Evolutionary conservation across 805 yeast genomes (phyloP).

Genomic region (Kodamaea nitidulidarum): DNA sequence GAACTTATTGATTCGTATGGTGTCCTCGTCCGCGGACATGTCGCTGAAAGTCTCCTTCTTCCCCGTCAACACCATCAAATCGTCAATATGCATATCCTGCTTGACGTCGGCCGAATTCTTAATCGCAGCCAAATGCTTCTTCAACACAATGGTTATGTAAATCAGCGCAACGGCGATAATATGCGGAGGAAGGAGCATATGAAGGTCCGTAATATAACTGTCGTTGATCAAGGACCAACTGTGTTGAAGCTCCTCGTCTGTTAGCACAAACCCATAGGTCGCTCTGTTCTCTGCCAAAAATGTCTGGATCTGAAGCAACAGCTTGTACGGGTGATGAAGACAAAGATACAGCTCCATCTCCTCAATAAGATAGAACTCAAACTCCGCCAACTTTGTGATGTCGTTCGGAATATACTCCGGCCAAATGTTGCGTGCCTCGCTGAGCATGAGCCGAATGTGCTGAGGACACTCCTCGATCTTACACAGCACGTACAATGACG

Average conservation of each 20-base stretch:
- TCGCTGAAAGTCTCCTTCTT: slow-evolving; percentile 18
- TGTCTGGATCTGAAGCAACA: slow-evolving; percentile 52
- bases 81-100: slow-evolving; percentile 34
- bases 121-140: slow-evolving; percentile 30
- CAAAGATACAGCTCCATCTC: slow-evolving; percentile 72
- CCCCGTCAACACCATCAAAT: slow-evolving; percentile 26
- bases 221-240: slow-evolving; percentile 91
- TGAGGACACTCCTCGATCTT: slow-evolving; percentile 95
- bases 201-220: slow-evolving; percentile 82
- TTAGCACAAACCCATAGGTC: slow-evolving; percentile 31
- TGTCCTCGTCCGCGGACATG: slow-evolving; percentile 32
- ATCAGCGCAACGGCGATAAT: slow-evolving; percentile 76
- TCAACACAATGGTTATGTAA: slow-evolving; percentile 69
- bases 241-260: slow-evolving; percentile 71
- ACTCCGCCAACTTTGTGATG: slow-evolving; percentile 86
- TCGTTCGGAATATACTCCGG: slow-evolving; percentile 93
- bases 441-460: slow-evolving; percentile 77
- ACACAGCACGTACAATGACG: slow-evolving; percentile 85
- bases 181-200: slow-evolving; percentile 83
- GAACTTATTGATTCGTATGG: slow-evolving; percentile 49
- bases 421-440: slow-evolving; percentile 88
- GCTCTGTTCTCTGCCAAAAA: slow-evolving; percentile 31
- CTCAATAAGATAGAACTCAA: slow-evolving; percentile 89
- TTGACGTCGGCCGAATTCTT: slow-evolving; percentile 14
- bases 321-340: slow-evolving; percentile 73